Evolutionary conservation across 306 rosid genomes (phyloP).

Genomic region (Luffa aegyptiaca): DNA sequence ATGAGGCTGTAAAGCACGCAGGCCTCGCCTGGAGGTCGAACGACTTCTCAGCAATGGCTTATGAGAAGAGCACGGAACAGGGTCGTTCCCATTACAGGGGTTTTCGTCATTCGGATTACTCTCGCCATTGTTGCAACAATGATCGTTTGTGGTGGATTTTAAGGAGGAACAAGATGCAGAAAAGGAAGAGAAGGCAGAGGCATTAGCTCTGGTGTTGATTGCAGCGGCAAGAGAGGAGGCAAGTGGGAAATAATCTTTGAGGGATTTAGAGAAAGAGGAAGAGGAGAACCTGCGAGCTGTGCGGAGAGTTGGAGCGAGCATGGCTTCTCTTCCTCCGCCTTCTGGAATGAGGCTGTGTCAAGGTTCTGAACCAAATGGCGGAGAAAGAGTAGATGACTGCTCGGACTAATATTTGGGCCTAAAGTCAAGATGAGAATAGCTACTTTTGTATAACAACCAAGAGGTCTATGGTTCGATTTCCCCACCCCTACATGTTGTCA

Average conservation of each 20-base stretch:
- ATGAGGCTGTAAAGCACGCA: conserved; percentile 11
- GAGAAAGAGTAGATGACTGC: neutral
- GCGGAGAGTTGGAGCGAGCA: conserved; percentile 25
- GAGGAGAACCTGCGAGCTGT: conserved; percentile 23
- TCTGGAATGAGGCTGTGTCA: neutral
- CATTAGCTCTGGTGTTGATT: neutral
- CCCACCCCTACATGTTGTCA: too few species aligned
- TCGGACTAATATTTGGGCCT: too few species aligned
- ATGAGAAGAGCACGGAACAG: neutral
- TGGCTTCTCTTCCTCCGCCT: neutral
- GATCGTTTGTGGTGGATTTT: neutral
- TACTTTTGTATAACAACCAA: too few species aligned
- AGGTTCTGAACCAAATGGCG: neutral
- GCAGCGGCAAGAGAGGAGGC: conserved; percentile 4
- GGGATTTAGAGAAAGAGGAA: conserved; percentile 10
- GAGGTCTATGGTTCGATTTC: too few species aligned
- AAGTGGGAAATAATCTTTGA: conserved; percentile 14
- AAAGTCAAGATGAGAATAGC: too few species aligned
- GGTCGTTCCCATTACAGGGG: neutral
- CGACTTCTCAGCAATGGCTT: neutral
- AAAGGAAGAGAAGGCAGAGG: neutral
- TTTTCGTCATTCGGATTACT: neutral
- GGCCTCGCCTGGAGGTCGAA: neutral
- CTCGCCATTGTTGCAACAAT: neutral
- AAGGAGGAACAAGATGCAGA: neutral